Percentiles rank a stretch among this genome's conserved stretches.
phyloP scores from a whole-genome alignment of 306 rosid species.

The Coriaria nepalensis region DNA sequence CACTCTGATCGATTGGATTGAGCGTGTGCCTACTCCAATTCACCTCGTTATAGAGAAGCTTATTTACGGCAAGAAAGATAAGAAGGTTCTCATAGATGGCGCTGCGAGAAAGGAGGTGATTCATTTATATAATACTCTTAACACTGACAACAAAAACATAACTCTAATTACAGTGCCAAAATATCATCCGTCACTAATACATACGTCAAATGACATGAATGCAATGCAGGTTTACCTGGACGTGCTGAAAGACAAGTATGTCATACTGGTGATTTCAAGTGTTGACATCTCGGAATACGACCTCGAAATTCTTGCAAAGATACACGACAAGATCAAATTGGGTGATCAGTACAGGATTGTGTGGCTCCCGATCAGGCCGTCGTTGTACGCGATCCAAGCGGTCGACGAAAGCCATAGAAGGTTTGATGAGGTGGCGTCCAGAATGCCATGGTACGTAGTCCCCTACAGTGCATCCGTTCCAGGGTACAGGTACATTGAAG shows the following conservation, averaged over 20 bases:
- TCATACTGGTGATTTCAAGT: constrained; percentile 32
- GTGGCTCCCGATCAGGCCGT: constrained; percentile 39
- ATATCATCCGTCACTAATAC: constrained; percentile 20
- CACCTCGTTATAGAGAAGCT: constrained; percentile 5
- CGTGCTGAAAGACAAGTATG: constrained; percentile 19
- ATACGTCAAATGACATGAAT: constrained; percentile 3
- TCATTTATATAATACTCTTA: neutral
- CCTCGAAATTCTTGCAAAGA: constrained; percentile 17
- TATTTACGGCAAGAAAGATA: constrained; percentile 6
- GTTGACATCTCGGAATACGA: constrained; percentile 43
- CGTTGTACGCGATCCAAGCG: neutral
- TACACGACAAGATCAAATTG: constrained; percentile 23
- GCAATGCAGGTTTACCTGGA: constrained; percentile 11
- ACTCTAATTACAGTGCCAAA: neutral
- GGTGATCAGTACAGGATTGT: constrained; percentile 31
- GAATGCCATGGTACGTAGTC: constrained; percentile 24
- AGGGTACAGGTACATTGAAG: constrained; percentile 22
- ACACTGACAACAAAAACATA: neutral
- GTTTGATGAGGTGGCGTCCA: constrained; percentile 5
- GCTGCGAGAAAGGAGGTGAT: constrained; percentile 28
- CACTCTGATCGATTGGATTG: constrained; percentile 7
- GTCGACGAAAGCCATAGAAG: neutral
- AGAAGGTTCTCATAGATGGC: constrained; percentile 30
- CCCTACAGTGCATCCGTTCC: constrained; percentile 5
- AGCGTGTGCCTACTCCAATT: constrained; percentile 7